Evolutionary conservation across 179 eudicot species (phyloP), one percentile per base, ranked within the genome.

Genomic region (Nepenthes alata): DNA sequence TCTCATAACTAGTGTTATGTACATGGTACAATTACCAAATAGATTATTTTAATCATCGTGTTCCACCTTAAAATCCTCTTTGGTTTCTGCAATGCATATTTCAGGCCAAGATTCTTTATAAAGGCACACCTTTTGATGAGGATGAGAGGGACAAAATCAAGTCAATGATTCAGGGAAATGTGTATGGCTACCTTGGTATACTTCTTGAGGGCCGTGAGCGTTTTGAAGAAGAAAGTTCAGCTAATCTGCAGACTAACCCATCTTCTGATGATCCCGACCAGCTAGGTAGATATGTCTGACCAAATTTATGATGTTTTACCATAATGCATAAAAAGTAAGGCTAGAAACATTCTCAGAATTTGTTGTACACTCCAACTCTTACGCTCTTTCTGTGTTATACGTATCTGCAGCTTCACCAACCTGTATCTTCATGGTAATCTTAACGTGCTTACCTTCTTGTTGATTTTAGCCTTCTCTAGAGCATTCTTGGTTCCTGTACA

Each of bases 181-280:
- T 81, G 57, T 89, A 82, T 78, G 72, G 67, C 70, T 84, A 89
- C 68, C 85, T 89, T 59, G 79, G 81, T 57, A 58, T 74, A 64
- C 67, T 89, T 55, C 88, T 89, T 39, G 96, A 89, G 77, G 83
- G 76, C 54, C 82, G 91, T 51, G 91, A 89, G 66, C 81, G 65
- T 12, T 82, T 89, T 73, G 89, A 88, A 71, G 96, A 86, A 70
- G 85, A 84, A 70, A 65, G 69, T 64, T 76, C 78, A 71, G 64
- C 69, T 64, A 71, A 60, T 15, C 59, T 51, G 64, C 69, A 58
- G 62, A 65, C 59, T 25, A 72, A 56, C 53, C 73, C 66, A 62
- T 65, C 78, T 80, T 66, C 60, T 73, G 79, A 65, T 69, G 68
- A 62, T 55, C 52, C 65, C 67, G 72, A 74, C 68, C 74, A 70